A percentile compares a stretch with the other conserved stretches of the same genome.
Conservation (phyloP, 2,329 filamentous ascomycete species). For the Cadophora sp. region DNA sequence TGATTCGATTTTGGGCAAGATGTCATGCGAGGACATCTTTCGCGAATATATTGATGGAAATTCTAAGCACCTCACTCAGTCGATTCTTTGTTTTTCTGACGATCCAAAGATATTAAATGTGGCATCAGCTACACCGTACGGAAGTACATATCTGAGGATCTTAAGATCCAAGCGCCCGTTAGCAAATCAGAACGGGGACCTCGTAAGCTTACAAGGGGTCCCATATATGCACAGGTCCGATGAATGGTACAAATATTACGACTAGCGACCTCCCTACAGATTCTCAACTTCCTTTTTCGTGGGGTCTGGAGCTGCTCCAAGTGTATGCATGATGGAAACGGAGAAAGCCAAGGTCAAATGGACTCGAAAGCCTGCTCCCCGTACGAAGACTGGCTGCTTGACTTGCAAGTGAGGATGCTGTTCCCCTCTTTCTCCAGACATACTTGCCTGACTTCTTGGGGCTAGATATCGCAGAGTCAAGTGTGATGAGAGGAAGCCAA, state of each 20-base stretch:
- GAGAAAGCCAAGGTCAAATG: neutral
- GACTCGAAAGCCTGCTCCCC: neutral
- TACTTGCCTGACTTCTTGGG: neutral
- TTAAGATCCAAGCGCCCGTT: neutral
- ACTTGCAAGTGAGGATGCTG: slow-evolving; percentile 13
- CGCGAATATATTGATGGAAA: no score
- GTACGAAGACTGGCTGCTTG: slow-evolving; percentile 3
- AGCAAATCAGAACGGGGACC: neutral
- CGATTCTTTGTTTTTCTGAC: no score
- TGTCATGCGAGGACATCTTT: no score
- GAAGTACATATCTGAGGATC: neutral
- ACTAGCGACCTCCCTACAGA: neutral
- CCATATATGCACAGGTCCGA: neutral
- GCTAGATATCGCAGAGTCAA: slow-evolving; percentile 7
- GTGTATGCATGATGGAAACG: neutral
- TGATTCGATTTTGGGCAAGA: no score
- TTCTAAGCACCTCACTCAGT: no score
- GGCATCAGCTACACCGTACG: no score
- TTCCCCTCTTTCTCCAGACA: neutral
- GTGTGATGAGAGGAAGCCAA: slow-evolving; percentile 10
- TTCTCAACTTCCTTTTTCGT: neutral
- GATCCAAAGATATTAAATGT: no score
- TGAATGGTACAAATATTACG: slow-evolving; percentile 8
- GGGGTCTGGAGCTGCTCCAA: neutral
- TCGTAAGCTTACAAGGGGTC: neutral